Evolutionary conservation across 306 rosid species (phyloP).

Genomic region (Oxytropis ochrocephala): DNA sequence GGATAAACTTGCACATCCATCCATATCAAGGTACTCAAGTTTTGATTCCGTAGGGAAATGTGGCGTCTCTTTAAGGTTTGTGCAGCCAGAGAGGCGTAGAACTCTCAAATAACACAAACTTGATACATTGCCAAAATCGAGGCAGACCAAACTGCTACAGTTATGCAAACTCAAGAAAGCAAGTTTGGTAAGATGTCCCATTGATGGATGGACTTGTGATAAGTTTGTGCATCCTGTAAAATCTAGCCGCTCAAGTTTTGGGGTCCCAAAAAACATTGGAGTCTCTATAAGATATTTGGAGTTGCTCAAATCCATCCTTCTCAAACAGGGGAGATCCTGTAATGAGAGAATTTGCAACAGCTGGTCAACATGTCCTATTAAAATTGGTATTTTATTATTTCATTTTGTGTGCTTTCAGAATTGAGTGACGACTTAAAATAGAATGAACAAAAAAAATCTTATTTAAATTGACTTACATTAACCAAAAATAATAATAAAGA

Average conservation of each 20-base stretch:
- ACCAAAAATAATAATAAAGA: too few relatives aligned
- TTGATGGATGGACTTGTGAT: not conserved
- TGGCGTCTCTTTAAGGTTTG: not conserved
- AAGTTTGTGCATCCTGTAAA: not conserved
- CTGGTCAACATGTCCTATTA: not conserved
- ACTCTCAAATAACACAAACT: not conserved
- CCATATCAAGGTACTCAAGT: slow-evolving; percentile 13
- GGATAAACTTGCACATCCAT: slow-evolving; percentile 7
- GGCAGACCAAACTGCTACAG: slow-evolving; percentile 2
- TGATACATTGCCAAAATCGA: not conserved
- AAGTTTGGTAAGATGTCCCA: not conserved
- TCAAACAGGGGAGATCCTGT: not conserved
- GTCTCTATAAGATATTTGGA: slow-evolving; percentile 5
- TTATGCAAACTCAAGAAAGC: not conserved
- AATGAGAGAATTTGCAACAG: not conserved
- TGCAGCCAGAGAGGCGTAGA: slow-evolving; percentile 6
- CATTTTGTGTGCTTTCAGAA: too few relatives aligned
- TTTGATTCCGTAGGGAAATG: not conserved
- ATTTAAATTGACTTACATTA: too few relatives aligned
- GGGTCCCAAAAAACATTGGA: not conserved
- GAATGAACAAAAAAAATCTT: too few relatives aligned
- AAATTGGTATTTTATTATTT: too few relatives aligned
- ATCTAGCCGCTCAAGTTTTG: not conserved
- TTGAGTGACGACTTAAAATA: too few relatives aligned
- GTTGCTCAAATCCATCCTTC: slow-evolving; percentile 10